phyloP scores from a whole-genome alignment of 2,329 filamentous ascomycete genomes.

The Boeremia exigua region DNA sequence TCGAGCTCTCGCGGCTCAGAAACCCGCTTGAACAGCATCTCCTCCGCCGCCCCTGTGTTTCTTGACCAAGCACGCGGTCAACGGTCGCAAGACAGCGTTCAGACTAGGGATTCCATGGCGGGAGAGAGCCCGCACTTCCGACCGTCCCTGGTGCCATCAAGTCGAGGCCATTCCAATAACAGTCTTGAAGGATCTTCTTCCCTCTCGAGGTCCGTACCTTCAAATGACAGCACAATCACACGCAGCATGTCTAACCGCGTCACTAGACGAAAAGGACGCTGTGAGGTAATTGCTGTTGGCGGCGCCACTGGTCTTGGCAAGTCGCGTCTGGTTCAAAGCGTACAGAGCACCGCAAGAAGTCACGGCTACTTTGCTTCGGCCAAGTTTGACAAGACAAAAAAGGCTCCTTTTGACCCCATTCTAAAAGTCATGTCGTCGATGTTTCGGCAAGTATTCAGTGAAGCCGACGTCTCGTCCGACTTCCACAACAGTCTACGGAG shows the following conservation, averaged over 20 bases:
- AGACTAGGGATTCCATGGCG: constrained; percentile 31
- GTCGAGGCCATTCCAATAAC: constrained; percentile 36
- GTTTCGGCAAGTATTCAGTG: constrained; percentile 69
- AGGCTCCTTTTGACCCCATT: constrained; percentile 67
- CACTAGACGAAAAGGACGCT: constrained; percentile 60
- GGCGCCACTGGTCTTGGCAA: constrained; percentile 66
- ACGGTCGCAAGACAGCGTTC: constrained; percentile 39
- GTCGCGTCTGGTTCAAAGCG: constrained; percentile 64
- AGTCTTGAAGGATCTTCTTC: constrained; percentile 39
- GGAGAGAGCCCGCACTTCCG: constrained; percentile 33
- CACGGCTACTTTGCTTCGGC: constrained; percentile 66
- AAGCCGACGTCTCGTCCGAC: constrained; percentile 65
- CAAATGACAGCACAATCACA: constrained; percentile 32
- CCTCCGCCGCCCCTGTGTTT: constrained; percentile 30
- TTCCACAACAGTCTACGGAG: constrained; percentile 65
- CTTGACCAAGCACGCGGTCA: constrained; percentile 36
- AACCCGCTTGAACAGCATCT: constrained; percentile 46
- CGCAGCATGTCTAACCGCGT: constrained; percentile 42
- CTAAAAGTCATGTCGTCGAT: constrained; percentile 66
- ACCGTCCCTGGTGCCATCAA: constrained; percentile 25
- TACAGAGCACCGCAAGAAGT: constrained; percentile 63
- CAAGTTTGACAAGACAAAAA: constrained; percentile 65
- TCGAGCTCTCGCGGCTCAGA: constrained; percentile 63
- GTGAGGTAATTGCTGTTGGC: constrained; percentile 64
- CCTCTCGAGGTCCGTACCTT: constrained; percentile 35